A percentile compares a stretch with the other conserved stretches of the same genome.
These are phyloP conservation scores for Galeopsis tetrahit DNA, from an alignment of 257 asterid species.

Conservation along the genomic window DNA sequence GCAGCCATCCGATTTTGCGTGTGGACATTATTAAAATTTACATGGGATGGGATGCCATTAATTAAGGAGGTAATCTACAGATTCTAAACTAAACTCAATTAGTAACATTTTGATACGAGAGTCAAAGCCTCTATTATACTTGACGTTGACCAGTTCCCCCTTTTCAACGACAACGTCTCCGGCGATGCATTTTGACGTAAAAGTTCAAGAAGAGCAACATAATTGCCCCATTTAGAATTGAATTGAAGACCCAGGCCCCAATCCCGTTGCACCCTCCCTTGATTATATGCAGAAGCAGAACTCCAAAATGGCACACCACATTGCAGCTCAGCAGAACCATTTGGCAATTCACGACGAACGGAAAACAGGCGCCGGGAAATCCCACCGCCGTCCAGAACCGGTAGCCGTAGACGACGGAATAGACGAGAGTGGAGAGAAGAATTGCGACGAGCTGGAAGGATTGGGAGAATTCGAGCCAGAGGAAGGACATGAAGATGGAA, in stretches of 20 bases:
- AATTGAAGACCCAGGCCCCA: slow-evolving; percentile 86
- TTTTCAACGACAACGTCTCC: slow-evolving; percentile 22
- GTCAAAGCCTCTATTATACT: slow-evolving; percentile 40
- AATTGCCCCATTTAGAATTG: slow-evolving; percentile 73
- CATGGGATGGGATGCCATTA: not conserved
- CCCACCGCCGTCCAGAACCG: slow-evolving; percentile 93
- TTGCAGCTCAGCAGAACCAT: slow-evolving; percentile 64
- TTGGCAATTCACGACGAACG: slow-evolving; percentile 76
- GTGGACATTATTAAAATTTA: not conserved
- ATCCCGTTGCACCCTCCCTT: slow-evolving; percentile 94
- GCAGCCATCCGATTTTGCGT: not conserved
- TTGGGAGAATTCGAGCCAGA: slow-evolving; percentile 94
- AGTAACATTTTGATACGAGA: not conserved
- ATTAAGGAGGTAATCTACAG: not conserved
- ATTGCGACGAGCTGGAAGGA: slow-evolving; percentile 83
- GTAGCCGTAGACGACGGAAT: slow-evolving; percentile 84
- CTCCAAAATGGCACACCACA: slow-evolving; percentile 74
- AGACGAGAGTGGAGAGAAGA: slow-evolving; percentile 54
- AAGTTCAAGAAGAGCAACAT: slow-evolving; percentile 67
- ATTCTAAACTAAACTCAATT: not conserved
- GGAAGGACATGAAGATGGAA: slow-evolving; percentile 63
- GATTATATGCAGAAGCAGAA: slow-evolving; percentile 59
- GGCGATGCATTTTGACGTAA: slow-evolving; percentile 55
- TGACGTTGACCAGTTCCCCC: slow-evolving; percentile 36
- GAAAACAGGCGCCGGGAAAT: slow-evolving; percentile 71